A percentile compares a stretch with the other conserved stretches of the same genome.
phyloP scores from a whole-genome alignment of 257 asterid genomes.

The Fraxinus cuspidata region DNA sequence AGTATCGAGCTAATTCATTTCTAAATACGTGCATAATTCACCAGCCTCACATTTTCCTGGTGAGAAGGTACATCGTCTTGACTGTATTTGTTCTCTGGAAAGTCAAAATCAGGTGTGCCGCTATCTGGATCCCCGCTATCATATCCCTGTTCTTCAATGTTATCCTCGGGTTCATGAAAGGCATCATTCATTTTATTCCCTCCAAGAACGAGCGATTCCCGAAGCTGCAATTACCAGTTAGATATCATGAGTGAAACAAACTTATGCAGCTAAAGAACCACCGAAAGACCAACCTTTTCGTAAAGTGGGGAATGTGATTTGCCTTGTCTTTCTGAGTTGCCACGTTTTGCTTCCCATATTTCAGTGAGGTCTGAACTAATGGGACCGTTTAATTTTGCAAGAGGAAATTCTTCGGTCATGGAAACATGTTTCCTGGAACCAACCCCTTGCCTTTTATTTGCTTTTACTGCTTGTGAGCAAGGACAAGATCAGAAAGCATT shows the following conservation, averaged over 20 bases:
- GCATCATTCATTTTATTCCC: constrained; percentile 40
- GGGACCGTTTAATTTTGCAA: constrained; percentile 68
- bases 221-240: constrained; percentile 60
- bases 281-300: constrained; percentile 61
- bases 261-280: constrained; percentile 22
- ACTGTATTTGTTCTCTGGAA: constrained; percentile 47
- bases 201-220: constrained; percentile 65
- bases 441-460: constrained; percentile 39
- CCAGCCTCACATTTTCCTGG: constrained; percentile 52
- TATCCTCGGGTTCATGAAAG: constrained; percentile 36
- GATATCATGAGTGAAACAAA: constrained; percentile 21
- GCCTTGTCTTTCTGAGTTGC: constrained; percentile 33
- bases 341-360: constrained; percentile 65
- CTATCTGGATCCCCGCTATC: constrained; percentile 67
- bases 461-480: constrained; percentile 59
- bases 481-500: constrained; percentile 25
- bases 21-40: background rate
- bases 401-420: constrained; percentile 64
- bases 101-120: constrained; percentile 58
- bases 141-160: constrained; percentile 45
- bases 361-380: constrained; percentile 55
- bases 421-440: constrained; percentile 43
- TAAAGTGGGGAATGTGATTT: constrained; percentile 48
- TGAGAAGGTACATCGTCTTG: constrained; percentile 37
- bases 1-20: background rate